Evolutionary conservation across 2,329 filamentous ascomycete species (phyloP).

Genomic region (Cryphonectria carpinicola): DNA sequence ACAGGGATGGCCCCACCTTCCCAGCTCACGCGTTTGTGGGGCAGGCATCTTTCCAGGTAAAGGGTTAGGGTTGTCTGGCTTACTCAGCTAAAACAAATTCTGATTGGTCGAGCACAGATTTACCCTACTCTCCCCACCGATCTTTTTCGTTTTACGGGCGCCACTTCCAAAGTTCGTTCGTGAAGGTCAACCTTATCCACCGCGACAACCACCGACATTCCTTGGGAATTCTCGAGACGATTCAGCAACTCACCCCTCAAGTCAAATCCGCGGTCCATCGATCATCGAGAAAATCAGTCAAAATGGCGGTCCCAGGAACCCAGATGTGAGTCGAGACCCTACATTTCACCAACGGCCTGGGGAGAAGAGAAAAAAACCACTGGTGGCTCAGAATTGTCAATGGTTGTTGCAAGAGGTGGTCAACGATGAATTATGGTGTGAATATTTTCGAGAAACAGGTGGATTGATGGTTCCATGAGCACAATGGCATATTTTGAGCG

Average conservation of each 20-base stretch:
- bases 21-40: background rate
- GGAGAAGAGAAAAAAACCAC: background rate
- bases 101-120: conserved; percentile 10
- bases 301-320: conserved; percentile 64
- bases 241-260: conserved; percentile 35
- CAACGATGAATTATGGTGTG: background rate
- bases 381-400: background rate
- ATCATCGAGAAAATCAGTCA: conserved; percentile 45
- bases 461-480: background rate
- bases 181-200: conserved; percentile 23
- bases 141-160: conserved; percentile 15
- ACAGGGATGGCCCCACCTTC: conserved; percentile 9
- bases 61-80: background rate
- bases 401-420: conserved; percentile 7
- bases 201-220: conserved; percentile 28
- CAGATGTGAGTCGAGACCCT: conserved; percentile 59
- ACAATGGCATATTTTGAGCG: background rate
- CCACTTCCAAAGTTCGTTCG: conserved; percentile 14
- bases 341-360: background rate
- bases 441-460: background rate
- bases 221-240: conserved; percentile 30
- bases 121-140: conserved; percentile 19
- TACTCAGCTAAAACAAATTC: background rate
- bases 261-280: conserved; percentile 36
- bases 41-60: no score